Percentiles rank a stretch among this genome's conserved stretches.
These are phyloP conservation scores for Pleodorina starrii DNA, from an alignment of 139 green algal genomes.

Conservation along the genomic window DNA sequence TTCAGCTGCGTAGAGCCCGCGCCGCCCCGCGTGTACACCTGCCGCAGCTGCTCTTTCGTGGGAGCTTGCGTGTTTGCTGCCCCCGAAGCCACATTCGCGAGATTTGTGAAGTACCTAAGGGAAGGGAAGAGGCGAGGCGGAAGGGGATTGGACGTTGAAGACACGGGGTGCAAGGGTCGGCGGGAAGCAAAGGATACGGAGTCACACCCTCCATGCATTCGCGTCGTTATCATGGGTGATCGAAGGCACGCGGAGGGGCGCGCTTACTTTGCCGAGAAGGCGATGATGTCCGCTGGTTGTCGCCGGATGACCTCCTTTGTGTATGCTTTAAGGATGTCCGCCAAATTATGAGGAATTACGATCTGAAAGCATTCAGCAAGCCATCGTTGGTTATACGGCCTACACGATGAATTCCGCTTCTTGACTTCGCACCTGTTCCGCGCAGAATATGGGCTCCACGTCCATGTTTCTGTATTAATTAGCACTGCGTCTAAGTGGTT, in stretches of 20 bases:
- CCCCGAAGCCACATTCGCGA: slow-evolving; percentile 63
- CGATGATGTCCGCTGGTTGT: slow-evolving; percentile 76
- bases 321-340: slow-evolving; percentile 85
- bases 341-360: slow-evolving; percentile 79
- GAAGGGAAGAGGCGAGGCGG: too few species aligned
- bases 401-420: too few species aligned
- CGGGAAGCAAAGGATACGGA: too few species aligned
- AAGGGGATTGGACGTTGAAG: too few species aligned
- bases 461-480: slow-evolving; percentile 59
- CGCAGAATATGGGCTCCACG: slow-evolving; percentile 78
- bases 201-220: too few species aligned
- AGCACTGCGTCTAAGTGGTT: too few species aligned
- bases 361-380: slow-evolving; percentile 65
- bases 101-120: slow-evolving; percentile 82
- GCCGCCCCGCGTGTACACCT: slow-evolving; percentile 53
- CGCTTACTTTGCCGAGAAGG: slow-evolving; percentile 80
- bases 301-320: slow-evolving; percentile 87
- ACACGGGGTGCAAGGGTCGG: too few species aligned
- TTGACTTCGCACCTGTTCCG: slow-evolving; percentile 72
- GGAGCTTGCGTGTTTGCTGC: slow-evolving; percentile 46
- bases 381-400: too few species aligned
- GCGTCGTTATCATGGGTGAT: too few species aligned
- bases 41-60: slow-evolving; percentile 57
- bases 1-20: slow-evolving; percentile 3
- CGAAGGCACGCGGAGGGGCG: too few species aligned